Conservation (phyloP, 2,329 filamentous ascomycete genomes). For the Colletotrichum sp. region DNA sequence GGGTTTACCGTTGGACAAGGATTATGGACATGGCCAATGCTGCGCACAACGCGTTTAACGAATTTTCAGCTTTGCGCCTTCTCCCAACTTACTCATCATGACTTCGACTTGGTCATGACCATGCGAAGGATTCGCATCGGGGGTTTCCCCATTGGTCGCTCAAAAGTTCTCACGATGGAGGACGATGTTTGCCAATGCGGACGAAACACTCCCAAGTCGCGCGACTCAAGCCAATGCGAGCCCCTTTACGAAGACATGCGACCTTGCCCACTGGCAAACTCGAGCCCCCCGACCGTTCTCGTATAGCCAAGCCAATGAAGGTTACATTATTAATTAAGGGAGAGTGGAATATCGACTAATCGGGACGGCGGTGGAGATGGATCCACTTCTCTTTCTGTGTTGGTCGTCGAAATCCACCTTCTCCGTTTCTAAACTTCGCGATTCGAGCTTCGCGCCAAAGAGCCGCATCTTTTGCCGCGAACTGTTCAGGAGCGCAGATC, state of each 20-base stretch:
- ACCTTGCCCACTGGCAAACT: background rate
- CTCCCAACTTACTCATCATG: background rate
- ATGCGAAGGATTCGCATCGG: background rate
- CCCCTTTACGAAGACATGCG: background rate
- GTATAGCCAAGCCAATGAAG: background rate
- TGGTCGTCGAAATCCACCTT: background rate
- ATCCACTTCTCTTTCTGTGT: background rate
- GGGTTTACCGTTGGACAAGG: background rate
- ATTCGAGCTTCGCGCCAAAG: background rate
- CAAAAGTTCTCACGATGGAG: background rate
- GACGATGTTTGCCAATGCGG: background rate
- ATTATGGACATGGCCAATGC: background rate
- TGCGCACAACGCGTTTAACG: background rate
- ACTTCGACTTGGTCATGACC: background rate
- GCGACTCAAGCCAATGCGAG: background rate
- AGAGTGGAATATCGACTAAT: background rate
- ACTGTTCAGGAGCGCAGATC: background rate
- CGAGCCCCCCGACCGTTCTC: background rate
- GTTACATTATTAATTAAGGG: background rate
- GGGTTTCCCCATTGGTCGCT: background rate
- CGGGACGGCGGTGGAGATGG: background rate
- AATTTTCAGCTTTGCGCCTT: background rate
- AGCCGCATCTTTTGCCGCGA: background rate
- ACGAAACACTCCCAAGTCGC: background rate
- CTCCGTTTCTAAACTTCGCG: background rate